Evolutionary conservation across 495 filamentous ascomycete species (phyloP), one percentile per base, ranked within the genome.

Genomic region (Podospora sp.): DNA sequence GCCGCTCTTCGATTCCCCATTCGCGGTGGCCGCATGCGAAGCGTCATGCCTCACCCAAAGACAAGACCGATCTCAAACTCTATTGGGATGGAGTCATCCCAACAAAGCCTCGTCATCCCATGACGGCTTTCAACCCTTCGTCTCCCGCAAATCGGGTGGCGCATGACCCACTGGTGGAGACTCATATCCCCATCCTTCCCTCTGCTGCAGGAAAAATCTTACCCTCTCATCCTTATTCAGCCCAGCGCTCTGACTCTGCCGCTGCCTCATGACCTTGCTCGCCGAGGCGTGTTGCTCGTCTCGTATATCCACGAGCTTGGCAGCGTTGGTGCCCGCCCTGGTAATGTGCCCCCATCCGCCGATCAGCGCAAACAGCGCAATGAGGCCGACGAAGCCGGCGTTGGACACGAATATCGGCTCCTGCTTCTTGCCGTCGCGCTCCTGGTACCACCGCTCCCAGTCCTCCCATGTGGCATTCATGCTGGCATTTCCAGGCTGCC

Each of bases 391-490:
- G 72, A 99, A 97, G n/a, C 84, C 84, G 20, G 84, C 81, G 69
- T 97, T 95, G 36, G 89, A 90, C 66, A 90, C 81, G 71, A 85
- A 90, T 46, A 89, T 74, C n/a, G 90, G 84, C 57, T 86, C 77
- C 56, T 89, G 86, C 51, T 84, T 78, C 46, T 73, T 77, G 51
- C 83, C 82, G 50, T 82, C 76, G 29, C 73, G 74, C 36, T 87
- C 81, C 24, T 86, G 80, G 70, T 92, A 86, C 90, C 91, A 99
- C 50, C 83, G 84, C 79, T 99, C 94, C 95, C 96, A 99, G 75
- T 99, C 96, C 73, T 99, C 95, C 95, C 95, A 99, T 0, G 94
- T 99, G 14, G 92, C 96, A 73, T 97, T 97, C 66, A 83, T 81
- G 72, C 86, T 88, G 24, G 94, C 88, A 21, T 85, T 87, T 0